Conservation (phyloP, 75 land plant species). For the Gnetum montanum region DNA sequence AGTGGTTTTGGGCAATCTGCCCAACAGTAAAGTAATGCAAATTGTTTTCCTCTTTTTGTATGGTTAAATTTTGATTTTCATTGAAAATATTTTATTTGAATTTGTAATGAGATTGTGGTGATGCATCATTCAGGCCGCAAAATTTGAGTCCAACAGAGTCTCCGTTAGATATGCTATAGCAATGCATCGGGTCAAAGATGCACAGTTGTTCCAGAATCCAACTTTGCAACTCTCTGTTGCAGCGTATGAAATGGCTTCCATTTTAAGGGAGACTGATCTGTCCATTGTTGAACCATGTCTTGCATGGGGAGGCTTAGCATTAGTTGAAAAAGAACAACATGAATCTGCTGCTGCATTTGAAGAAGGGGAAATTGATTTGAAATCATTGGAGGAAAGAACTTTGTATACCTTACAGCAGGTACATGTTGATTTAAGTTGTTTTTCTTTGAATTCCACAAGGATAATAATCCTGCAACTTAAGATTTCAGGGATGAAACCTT, state of each 20-base stretch:
- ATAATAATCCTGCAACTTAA: too few relatives aligned
- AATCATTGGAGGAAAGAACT: constrained; percentile 55
- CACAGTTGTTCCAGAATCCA: constrained; percentile 61
- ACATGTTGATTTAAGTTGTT: not conserved
- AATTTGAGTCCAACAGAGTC: constrained; percentile 64
- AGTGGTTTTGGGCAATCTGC: too few relatives aligned
- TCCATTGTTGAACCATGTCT: constrained; percentile 33
- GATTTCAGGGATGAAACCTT: too few relatives aligned
- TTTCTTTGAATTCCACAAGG: too few relatives aligned
- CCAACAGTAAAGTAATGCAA: too few relatives aligned
- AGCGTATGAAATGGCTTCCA: constrained; percentile 79
- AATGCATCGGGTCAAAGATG: constrained; percentile 56
- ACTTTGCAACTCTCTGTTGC: constrained; percentile 69
- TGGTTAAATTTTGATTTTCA: not conserved
- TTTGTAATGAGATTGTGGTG: not conserved
- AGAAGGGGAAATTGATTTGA: constrained; percentile 27
- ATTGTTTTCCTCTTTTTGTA: not conserved
- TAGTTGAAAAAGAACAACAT: constrained; percentile 69
- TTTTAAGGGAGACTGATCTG: constrained; percentile 70
- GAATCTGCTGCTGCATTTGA: constrained; percentile 65
- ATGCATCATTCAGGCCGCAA: constrained; percentile 40
- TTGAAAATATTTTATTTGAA: not conserved
- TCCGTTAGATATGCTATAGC: constrained; percentile 69
- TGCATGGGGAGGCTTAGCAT: constrained; percentile 78
- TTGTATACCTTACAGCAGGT: constrained; percentile 70